Evolutionary conservation across 176 grass and related monocot genomes (phyloP), one percentile per base, ranked within the genome.

Genomic region (Aegilops longissima): DNA sequence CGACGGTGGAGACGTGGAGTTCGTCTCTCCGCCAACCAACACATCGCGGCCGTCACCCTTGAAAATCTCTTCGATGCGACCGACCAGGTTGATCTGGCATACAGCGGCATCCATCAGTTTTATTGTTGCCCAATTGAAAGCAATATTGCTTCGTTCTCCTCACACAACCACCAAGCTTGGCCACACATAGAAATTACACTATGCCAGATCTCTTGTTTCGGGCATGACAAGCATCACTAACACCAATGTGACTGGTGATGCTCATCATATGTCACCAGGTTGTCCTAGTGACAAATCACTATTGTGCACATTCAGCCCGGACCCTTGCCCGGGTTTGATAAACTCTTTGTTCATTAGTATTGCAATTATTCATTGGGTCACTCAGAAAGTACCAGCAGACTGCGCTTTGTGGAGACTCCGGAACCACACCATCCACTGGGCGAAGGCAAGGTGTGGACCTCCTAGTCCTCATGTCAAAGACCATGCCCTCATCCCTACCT

Each of bases 381-480:
- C 80, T 87, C 80, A 90, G 42, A 69, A 90, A 90, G 81, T 76
- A 91, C 81, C 89, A 88, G 76, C 81, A 91, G 61, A 91, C 80
- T 7, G 89, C 75, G 76, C 61, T 87, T 23, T 84, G 76, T 0
- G 30, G 62, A 76, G 83, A 36, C 5, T 85, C 76, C 2, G 38
- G 75, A 40, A 80, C 7, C 34, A 56, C 38, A 2, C 85, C 69
- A 62, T 47, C 45, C 42, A 3, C 11, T 10, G 45, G 59, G 38
- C 76, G 70, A 80, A 63, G 77, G 85, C 89, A 91, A 2, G 76
- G 81, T 2, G 69, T 31, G 8, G 85, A 91, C 62, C 85, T 91
- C 81, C 81, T 68, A 1, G 85, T 84, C 24, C 68, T 61, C 89
- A 88, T 91, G 85, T 91, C 89, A 18, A 91, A 91, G 3, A 91